Evolutionary conservation across 805 yeast species (phyloP).

Genomic region (Peterozyma xylosa): DNA sequence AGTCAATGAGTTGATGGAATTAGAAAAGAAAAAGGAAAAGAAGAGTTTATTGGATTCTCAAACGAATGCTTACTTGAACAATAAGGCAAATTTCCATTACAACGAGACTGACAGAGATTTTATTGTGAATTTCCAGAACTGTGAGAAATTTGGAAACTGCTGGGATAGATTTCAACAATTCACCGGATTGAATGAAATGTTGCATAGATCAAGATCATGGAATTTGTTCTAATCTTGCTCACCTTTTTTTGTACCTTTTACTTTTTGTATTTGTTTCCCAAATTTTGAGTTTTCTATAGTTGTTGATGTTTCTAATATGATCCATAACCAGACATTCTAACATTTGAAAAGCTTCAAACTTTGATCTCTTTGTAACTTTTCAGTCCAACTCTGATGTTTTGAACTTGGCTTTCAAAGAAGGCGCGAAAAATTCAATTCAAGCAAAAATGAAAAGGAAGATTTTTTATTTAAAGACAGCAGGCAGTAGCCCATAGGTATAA

Average conservation of each 20-base stretch:
- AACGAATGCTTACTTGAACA: slow-evolving; percentile 12
- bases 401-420: too few relatives aligned
- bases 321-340: too few relatives aligned
- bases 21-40: slow-evolving; percentile 4
- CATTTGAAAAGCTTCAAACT: not conserved
- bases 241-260: not conserved
- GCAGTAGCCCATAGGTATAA: too few relatives aligned
- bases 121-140: slow-evolving; percentile 30
- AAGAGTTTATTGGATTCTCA: slow-evolving; percentile 6
- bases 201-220: slow-evolving; percentile 24
- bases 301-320: too few relatives aligned
- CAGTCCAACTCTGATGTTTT: too few relatives aligned
- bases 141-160: slow-evolving; percentile 28
- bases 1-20: slow-evolving; percentile 12
- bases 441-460: not conserved
- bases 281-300: too few relatives aligned
- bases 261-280: too few relatives aligned
- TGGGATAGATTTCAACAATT: slow-evolving; percentile 32
- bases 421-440: too few relatives aligned
- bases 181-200: slow-evolving; percentile 20
- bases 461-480: not conserved
- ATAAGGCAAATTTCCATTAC: slow-evolving; percentile 23
- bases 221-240: slow-evolving; percentile 10
- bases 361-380: not conserved
- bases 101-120: slow-evolving; percentile 28